These are phyloP conservation scores for Leccinum fibrillosum DNA, from an alignment of 768 basidiomycete species.

Conservation along the genomic window DNA sequence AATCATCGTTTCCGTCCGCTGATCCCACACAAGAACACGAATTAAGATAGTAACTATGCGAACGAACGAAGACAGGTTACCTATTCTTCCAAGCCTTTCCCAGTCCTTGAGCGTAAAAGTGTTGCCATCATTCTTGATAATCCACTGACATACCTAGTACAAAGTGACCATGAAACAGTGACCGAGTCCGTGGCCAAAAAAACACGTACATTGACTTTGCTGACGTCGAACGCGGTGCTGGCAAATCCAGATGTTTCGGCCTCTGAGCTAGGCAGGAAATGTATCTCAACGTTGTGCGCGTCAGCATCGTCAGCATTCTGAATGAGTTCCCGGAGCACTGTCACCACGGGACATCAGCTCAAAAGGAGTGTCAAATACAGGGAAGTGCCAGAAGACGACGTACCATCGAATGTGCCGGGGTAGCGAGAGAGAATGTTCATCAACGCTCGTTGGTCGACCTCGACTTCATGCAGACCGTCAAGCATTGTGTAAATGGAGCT, in stretches of 20 bases:
- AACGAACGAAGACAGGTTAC: not conserved
- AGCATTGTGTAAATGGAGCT: not conserved
- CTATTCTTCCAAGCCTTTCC: constrained; percentile 15
- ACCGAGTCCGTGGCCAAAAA: not conserved
- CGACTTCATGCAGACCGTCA: constrained; percentile 9
- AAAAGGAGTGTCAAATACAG: not conserved
- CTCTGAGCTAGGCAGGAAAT: constrained; percentile 30
- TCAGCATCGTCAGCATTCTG: constrained; percentile 57
- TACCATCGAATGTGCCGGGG: constrained; percentile 13
- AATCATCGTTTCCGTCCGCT: constrained; percentile 14
- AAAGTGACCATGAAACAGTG: not conserved
- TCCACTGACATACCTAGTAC: constrained; percentile 10
- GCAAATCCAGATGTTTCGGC: not conserved
- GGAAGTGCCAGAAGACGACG: not conserved
- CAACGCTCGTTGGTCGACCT: constrained; percentile 14
- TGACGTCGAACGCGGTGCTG: not conserved
- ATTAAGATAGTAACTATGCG: not conserved
- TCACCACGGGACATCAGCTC: not conserved
- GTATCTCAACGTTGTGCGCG: constrained; percentile 33
- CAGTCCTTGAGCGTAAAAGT: constrained; percentile 6
- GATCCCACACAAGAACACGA: not conserved
- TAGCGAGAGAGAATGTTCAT: constrained; percentile 19
- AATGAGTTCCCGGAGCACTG: constrained; percentile 50
- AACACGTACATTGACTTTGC: not conserved
- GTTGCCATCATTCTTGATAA: constrained; percentile 9